These are phyloP conservation scores for Alternaria rosae DNA, from an alignment of 2,329 filamentous ascomycete species.

Conservation along the genomic window DNA sequence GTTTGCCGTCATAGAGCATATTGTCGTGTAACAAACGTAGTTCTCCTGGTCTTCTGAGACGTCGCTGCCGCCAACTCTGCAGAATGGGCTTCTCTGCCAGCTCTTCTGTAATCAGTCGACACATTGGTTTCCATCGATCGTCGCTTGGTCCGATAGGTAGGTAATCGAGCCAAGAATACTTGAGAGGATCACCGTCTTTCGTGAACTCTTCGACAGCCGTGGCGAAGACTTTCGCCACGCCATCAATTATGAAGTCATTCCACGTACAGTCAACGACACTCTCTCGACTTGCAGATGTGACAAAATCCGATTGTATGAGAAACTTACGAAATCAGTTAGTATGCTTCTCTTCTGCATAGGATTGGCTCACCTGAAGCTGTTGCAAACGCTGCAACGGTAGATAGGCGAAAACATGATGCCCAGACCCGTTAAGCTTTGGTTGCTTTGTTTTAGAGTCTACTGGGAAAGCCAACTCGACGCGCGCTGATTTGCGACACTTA, in stretches of 20 bases:
- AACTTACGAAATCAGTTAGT: conserved; percentile 22
- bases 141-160: conserved; percentile 18
- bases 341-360: neutral
- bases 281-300: conserved; percentile 32
- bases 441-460: conserved; percentile 10
- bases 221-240: conserved; percentile 18
- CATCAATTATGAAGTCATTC: conserved; percentile 27
- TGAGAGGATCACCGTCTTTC: conserved; percentile 12
- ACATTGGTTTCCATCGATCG: conserved; percentile 15
- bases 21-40: conserved; percentile 1
- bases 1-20: conserved; percentile 7
- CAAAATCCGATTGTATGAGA: conserved; percentile 38
- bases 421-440: conserved; percentile 23
- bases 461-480: conserved; percentile 33
- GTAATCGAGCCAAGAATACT: conserved; percentile 29
- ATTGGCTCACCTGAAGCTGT: conserved; percentile 26
- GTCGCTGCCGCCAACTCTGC: conserved; percentile 15
- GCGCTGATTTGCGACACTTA: neutral
- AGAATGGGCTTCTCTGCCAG: conserved; percentile 16
- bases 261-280: conserved; percentile 25
- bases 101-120: conserved; percentile 4
- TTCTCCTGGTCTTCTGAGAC: conserved; percentile 10
- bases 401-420: conserved; percentile 29
- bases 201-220: conserved; percentile 17
- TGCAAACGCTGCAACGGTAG: conserved; percentile 26